Evolutionary conservation across 495 filamentous ascomycete species (phyloP).

Genomic region (Aspergillus bertholletiae): DNA sequence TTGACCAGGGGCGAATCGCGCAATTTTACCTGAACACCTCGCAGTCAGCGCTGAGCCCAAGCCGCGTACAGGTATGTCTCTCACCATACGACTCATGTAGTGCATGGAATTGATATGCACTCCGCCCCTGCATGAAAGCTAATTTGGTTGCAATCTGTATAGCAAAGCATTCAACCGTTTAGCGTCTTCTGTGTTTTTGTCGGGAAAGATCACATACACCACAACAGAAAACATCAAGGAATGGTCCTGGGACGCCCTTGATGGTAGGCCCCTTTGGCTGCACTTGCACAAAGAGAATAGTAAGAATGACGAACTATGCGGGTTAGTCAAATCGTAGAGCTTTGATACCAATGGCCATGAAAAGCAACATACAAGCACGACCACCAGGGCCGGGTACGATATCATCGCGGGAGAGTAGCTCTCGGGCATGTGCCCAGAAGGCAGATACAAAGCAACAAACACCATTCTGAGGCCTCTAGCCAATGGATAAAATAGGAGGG

Average conservation of each 20-base stretch:
- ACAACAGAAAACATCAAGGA: constrained; percentile 10
- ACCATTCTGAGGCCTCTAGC: constrained; percentile 4
- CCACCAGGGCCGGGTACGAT: constrained; percentile 9
- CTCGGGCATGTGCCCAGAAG: constrained; percentile 9
- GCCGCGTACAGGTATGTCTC: neutral
- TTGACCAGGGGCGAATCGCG: constrained; percentile 21
- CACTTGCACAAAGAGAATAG: constrained; percentile 13
- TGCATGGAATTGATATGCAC: constrained; percentile 18
- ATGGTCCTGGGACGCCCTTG: constrained; percentile 14
- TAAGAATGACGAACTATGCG: constrained; percentile 13
- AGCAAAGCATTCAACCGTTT: neutral
- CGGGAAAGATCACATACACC: constrained; percentile 12
- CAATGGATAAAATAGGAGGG: neutral
- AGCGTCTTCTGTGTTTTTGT: neutral
- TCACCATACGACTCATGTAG: constrained; percentile 21
- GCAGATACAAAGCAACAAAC: constrained; percentile 15
- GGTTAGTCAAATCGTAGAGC: neutral
- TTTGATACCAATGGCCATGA: neutral
- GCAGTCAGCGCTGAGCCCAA: neutral
- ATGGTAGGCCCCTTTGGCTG: constrained; percentile 16
- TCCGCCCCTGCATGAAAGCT: constrained; percentile 15
- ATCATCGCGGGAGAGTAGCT: constrained; percentile 1
- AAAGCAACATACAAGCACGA: constrained; percentile 11
- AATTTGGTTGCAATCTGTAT: constrained; percentile 19
- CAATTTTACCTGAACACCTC: constrained; percentile 14